Conservation (phyloP, 768 basidiomycete species). For the Mycena epipterygia region DNA sequence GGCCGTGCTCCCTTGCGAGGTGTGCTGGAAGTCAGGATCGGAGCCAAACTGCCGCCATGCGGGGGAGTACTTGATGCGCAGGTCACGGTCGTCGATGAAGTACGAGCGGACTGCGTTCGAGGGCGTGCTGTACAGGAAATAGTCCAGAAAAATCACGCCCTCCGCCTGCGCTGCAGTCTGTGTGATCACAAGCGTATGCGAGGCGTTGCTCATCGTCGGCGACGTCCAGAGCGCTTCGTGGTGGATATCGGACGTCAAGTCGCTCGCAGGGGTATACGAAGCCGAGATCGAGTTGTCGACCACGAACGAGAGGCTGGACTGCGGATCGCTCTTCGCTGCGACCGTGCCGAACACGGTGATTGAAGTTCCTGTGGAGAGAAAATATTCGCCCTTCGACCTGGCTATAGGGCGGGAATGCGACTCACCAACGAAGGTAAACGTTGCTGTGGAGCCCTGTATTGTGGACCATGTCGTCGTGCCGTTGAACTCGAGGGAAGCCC, state of each 20-base stretch:
- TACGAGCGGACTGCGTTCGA: slow-evolving; percentile 5
- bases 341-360: slow-evolving; percentile 13
- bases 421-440: slow-evolving; percentile 20
- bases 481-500: background rate
- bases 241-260: background rate
- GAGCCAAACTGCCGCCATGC: slow-evolving; percentile 1
- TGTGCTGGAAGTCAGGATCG: slow-evolving; percentile 25
- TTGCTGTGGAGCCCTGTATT: slow-evolving; percentile 5
- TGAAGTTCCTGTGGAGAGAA: slow-evolving; percentile 8
- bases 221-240: slow-evolving; percentile 10
- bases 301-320: slow-evolving; percentile 3
- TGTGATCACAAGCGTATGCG: slow-evolving; percentile 26
- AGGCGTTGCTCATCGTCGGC: background rate
- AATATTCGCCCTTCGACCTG: background rate
- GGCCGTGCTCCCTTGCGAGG: background rate
- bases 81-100: slow-evolving; percentile 27
- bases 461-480: slow-evolving; percentile 1
- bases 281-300: slow-evolving; percentile 2
- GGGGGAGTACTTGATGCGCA: slow-evolving; percentile 9
- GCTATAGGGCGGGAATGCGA: background rate
- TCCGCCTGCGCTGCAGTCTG: slow-evolving; percentile 1
- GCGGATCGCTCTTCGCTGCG: background rate
- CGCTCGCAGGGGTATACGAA: background rate
- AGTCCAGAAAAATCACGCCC: slow-evolving; percentile 24
- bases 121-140: slow-evolving; percentile 24